Percentiles rank a stretch among this genome's conserved stretches.
Conservation (phyloP, 805 yeast genomes). For the Kazachstania martiniae region DNA sequence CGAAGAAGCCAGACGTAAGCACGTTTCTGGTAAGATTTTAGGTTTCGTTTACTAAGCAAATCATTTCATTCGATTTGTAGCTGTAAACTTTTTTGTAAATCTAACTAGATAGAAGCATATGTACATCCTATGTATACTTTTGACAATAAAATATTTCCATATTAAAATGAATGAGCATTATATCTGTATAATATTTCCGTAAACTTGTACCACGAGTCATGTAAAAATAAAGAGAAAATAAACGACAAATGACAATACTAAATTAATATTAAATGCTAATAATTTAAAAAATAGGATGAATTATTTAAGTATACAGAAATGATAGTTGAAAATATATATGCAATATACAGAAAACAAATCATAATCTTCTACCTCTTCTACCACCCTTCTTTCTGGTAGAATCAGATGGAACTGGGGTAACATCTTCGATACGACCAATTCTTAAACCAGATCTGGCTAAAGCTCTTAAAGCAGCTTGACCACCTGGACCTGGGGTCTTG, state of each 20-base stretch:
- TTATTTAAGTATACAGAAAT: too few species aligned
- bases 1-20: slow-evolving; percentile 99
- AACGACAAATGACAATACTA: too few species aligned
- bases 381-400: slow-evolving; percentile 99
- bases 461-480: slow-evolving; percentile 98
- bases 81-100: not conserved
- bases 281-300: too few species aligned
- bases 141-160: too few species aligned
- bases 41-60: slow-evolving; percentile 80
- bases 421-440: slow-evolving; percentile 99
- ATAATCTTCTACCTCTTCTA: slow-evolving; percentile 99
- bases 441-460: slow-evolving; percentile 99
- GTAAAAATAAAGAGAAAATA: not conserved
- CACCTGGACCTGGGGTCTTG: slow-evolving; percentile 99
- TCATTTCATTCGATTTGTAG: not conserved
- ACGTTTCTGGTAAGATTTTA: slow-evolving; percentile 95
- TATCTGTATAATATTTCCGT: too few species aligned
- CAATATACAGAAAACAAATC: slow-evolving; percentile 28
- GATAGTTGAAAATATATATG: too few species aligned
- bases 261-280: too few species aligned
- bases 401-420: slow-evolving; percentile 99
- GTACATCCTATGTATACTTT: too few species aligned
- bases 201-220: not conserved
- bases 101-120: too few species aligned
- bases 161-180: too few species aligned